Evolutionary conservation across 495 filamentous ascomycete genomes (phyloP).

Genomic region (Massariosphaeria phaeospora): DNA sequence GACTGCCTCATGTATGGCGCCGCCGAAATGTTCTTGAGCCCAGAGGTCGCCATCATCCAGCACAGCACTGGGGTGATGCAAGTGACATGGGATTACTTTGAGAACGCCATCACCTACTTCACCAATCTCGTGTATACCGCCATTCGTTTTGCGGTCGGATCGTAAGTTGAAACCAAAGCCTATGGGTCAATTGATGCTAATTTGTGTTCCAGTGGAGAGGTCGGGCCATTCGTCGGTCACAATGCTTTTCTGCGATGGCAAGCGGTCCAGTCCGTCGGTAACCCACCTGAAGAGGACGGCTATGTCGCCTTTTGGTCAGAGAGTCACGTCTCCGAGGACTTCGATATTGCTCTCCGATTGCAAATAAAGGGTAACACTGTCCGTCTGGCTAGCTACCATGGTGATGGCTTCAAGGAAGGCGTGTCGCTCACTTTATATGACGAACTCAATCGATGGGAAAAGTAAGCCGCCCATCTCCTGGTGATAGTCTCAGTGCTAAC

Average conservation of each 20-base stretch:
- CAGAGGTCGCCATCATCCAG: conserved; percentile 44
- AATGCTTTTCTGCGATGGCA: conserved; percentile 35
- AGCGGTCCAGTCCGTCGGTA: conserved; percentile 30
- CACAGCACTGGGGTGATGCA: conserved; percentile 43
- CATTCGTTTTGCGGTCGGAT: conserved; percentile 68
- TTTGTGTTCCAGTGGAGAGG: conserved; percentile 75
- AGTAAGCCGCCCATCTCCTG: no score
- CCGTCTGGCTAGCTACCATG: conserved; percentile 65
- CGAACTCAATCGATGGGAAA: conserved; percentile 73
- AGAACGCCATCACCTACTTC: conserved; percentile 64
- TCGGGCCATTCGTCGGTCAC: conserved; percentile 54
- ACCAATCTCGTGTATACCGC: conserved; percentile 73
- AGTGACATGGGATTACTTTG: conserved; percentile 40
- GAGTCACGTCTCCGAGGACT: conserved; percentile 72
- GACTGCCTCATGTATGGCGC: conserved; percentile 43
- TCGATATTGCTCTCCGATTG: conserved; percentile 72
- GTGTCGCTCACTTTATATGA: conserved; percentile 76
- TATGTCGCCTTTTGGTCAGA: conserved; percentile 76
- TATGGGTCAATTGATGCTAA: no score
- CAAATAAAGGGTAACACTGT: conserved; percentile 66
- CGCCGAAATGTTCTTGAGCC: conserved; percentile 41
- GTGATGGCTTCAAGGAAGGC: conserved; percentile 73
- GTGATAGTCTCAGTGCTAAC: no score
- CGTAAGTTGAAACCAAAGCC: no score
- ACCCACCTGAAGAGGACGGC: conserved; percentile 70